These are phyloP conservation scores for Phaffia rhodozyma DNA, from an alignment of 1,284 basidiomycete species.

Conservation along the genomic window DNA sequence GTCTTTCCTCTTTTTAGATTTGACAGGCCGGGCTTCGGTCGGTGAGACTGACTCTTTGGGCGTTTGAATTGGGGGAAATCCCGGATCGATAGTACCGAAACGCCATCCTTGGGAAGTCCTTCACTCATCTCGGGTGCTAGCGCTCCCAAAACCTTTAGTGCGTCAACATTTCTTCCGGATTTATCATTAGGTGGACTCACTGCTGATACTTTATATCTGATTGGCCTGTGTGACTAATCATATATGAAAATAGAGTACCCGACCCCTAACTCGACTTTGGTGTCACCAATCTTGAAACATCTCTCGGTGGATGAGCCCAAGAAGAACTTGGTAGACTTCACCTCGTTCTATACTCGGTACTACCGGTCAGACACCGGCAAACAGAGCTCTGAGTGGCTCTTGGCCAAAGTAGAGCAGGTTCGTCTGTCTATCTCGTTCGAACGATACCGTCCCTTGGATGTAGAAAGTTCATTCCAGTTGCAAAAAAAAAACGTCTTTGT, in stretches of 20 bases:
- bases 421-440: conserved; percentile 14
- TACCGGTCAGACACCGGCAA: conserved; percentile 54
- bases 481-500: conserved; percentile 1
- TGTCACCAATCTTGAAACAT: conserved; percentile 31
- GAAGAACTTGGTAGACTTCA: conserved; percentile 58
- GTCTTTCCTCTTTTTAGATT: too few relatives aligned
- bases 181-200: too few relatives aligned
- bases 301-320: conserved; percentile 52
- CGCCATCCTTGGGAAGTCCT: too few relatives aligned
- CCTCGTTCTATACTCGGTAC: conserved; percentile 55
- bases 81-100: too few relatives aligned
- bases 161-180: neutral
- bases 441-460: neutral
- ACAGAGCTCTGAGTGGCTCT: conserved; percentile 66
- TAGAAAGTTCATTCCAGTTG: conserved; percentile 5
- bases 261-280: conserved; percentile 42
- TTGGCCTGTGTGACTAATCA: neutral
- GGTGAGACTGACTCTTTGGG: too few relatives aligned
- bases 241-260: conserved; percentile 44
- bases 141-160: conserved; percentile 23
- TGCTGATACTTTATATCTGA: too few relatives aligned
- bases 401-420: conserved; percentile 57
- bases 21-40: too few relatives aligned
- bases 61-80: too few relatives aligned
- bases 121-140: too few relatives aligned